phyloP scores from a whole-genome alignment of 345 rosid genomes.

The Tarenaya hassleriana region DNA sequence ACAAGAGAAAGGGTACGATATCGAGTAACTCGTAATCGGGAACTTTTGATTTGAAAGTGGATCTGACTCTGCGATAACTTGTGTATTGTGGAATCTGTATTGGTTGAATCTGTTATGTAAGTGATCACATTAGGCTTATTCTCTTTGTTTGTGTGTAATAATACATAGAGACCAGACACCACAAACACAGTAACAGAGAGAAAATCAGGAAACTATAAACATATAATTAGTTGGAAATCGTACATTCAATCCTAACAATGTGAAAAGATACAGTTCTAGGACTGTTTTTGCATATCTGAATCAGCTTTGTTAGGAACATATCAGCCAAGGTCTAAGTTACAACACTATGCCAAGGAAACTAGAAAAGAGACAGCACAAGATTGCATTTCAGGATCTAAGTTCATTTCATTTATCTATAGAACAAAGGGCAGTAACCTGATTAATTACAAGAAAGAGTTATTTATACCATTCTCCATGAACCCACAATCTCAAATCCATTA shows the following conservation, averaged over 20 bases:
- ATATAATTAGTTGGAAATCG: too few relatives aligned
- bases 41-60: constrained; percentile 1
- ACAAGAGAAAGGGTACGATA: constrained; percentile 71
- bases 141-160: not conserved
- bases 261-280: too few relatives aligned
- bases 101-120: constrained; percentile 1
- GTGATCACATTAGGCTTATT: constrained; percentile 9
- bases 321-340: too few relatives aligned
- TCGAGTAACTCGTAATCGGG: constrained; percentile 37
- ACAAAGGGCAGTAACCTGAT: constrained; percentile 23
- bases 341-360: not conserved
- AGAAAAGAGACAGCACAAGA: constrained; percentile 7
- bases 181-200: too few relatives aligned
- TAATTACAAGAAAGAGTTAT: constrained; percentile 23
- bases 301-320: too few relatives aligned
- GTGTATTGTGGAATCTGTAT: constrained; percentile 19
- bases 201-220: too few relatives aligned
- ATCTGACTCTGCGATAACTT: too few relatives aligned
- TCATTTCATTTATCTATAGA: constrained; percentile 23
- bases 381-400: constrained; percentile 7
- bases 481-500: constrained; percentile 22
- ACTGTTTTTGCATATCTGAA: too few relatives aligned
- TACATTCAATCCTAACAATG: too few relatives aligned
- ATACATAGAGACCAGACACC: too few relatives aligned
- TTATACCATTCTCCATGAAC: constrained; percentile 9